phyloP scores from a whole-genome alignment of 768 basidiomycete genomes.

The Tremella fuciformis region DNA sequence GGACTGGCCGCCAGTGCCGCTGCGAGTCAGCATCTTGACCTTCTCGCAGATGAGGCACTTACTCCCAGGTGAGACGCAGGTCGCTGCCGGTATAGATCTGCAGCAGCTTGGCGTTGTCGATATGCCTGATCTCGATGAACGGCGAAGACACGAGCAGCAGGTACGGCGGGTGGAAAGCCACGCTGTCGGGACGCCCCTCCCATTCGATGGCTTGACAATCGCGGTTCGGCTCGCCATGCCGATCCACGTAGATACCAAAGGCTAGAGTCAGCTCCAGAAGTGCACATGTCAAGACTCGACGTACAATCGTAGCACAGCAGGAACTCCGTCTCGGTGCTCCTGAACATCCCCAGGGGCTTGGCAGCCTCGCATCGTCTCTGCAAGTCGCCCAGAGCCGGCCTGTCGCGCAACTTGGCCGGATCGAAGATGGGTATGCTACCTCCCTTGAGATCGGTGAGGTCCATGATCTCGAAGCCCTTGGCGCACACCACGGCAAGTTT shows the following conservation, averaged over 20 bases:
- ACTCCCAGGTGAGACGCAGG: conserved; percentile 86
- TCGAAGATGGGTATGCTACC: conserved; percentile 74
- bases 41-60: conserved; percentile 56
- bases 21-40: conserved; percentile 17
- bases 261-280: background rate
- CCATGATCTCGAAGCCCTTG: conserved; percentile 97
- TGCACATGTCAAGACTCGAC: conserved; percentile 21
- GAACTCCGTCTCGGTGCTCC: conserved; percentile 81
- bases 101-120: conserved; percentile 48
- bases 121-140: conserved; percentile 86
- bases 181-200: conserved; percentile 86
- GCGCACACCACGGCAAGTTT: conserved; percentile 90
- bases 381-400: conserved; percentile 63
- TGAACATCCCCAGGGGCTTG: conserved; percentile 84
- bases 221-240: conserved; percentile 78
- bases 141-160: conserved; percentile 81
- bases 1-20: conserved; percentile 39
- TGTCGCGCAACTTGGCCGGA: conserved; percentile 58
- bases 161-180: conserved; percentile 84
- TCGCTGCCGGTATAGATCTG: conserved; percentile 51
- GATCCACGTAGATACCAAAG: conserved; percentile 5
- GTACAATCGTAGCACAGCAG: conserved; percentile 82
- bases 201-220: conserved; percentile 74
- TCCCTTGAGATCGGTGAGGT: conserved; percentile 82
- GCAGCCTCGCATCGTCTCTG: conserved; percentile 78